Base-by-base conservation (phyloP, 169 alveolate species). In the Plasmodium blacklocki region DNA sequence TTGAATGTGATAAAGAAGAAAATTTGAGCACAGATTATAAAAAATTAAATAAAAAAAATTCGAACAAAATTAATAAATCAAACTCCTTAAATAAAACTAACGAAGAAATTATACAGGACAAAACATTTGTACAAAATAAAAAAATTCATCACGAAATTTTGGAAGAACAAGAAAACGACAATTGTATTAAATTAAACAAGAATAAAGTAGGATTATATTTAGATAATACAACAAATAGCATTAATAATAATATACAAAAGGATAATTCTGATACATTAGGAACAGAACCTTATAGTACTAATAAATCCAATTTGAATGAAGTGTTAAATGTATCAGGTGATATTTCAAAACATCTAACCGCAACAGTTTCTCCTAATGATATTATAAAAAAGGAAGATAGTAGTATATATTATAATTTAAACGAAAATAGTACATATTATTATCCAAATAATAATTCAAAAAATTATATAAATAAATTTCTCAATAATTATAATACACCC, bases 1-100 rank as follows among this genome's bases (percentile, higher is more conserved):
- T 80, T 21, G 8, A 54, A 52, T 58, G 66, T 67, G 73, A 68
- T 29, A 58, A 39, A 29, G 70, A 80, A 52, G 56, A 47, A 32
- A 43, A 54, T 21, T 80, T 62, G 62, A 80, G 70, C 23, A 62
- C 54, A 23, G 49, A 49, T 80, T 68, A 66, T 32, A 70, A 21
- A 19, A 80, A 80, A 62, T n/a, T 39, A 3, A 54, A 47, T 68
- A 80, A 68, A 29, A 80, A 80, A 58, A 58, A 80, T 68, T 47
- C 52, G 62, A 71, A 50, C 32, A 56, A 39, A 49, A 56, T 58
- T 62, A 80, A 43, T 73, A 68, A 67, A 32, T 39, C 68, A 58
- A 80, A 32, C 62, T 14, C 18, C 7, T 49, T 68, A 18, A 49
- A 80, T 2, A 68, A 56, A 62, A 64, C 15, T 3, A 68, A 58